Evolutionary conservation across 163 green algal genomes (phyloP), one percentile per base, ranked within the genome.

Genomic region (Scenedesmus sp.): DNA sequence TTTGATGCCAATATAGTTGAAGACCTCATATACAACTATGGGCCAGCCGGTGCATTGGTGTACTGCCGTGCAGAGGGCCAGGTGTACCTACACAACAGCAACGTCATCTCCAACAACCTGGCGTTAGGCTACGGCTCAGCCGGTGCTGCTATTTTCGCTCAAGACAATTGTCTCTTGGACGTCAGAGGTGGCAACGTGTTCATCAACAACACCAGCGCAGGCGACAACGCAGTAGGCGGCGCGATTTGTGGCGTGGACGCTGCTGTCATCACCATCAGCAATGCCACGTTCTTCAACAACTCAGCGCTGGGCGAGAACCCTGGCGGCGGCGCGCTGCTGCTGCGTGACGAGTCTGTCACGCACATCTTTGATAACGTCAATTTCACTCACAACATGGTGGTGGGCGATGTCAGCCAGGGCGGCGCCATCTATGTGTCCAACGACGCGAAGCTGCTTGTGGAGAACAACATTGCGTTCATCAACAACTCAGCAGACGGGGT

Each of bases 321-420:
- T 18, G 76, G 76, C 42, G 76, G 76, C 42, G 76, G 76, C 42
- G 76, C 76, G 42, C 20, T 83, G 76, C 76, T 83, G 76, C 40
- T 83, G 40, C 76, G 76, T 16, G 76, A 83, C 15, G 18, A n/a
- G 15, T n/a, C 40, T 4, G 22, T 12, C 16, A n/a, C 43, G 76
- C 33, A 20, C 76, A 49, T 53, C 9, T 20, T 20, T 30, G 18
- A 16, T n/a, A 37, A 37, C 42, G 76, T 49, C 40, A 51, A 33
- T 13, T 83, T 83, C 40, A 53, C 15, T 2, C 40, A 49, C 76
- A 83, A 83, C 76, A 83, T 49, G 40, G 76, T 49, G 76, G 7
- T 53, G 40, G 76, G 76, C 35, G 76, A 83, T 20, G 76, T 56
- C 13, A 37, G 40, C 1, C 76, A 83, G 42, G 76, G 76, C 42